Percentiles rank a stretch among this genome's conserved stretches.
These are phyloP conservation scores for Dorcoceras hygrometricum DNA, from an alignment of 257 asterid genomes.

Conservation along the genomic window DNA sequence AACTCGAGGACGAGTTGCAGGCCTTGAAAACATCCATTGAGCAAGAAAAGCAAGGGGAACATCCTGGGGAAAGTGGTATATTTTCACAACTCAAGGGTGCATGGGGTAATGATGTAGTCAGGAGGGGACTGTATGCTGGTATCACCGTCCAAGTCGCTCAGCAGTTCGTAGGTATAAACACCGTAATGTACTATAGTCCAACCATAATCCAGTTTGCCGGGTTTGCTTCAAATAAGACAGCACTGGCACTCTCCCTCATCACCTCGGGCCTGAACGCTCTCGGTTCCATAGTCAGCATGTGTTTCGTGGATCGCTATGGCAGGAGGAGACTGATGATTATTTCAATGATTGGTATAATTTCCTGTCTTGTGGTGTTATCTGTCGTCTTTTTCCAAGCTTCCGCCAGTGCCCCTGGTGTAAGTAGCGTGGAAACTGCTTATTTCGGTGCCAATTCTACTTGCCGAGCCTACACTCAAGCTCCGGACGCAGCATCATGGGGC, in stretches of 20 bases:
- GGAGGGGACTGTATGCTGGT: slow-evolving; percentile 37
- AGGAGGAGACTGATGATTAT: slow-evolving; percentile 39
- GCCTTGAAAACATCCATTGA: slow-evolving; percentile 13
- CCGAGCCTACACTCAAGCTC: slow-evolving; percentile 9
- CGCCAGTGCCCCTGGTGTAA: slow-evolving; percentile 13
- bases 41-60: slow-evolving; percentile 18
- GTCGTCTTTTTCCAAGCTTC: slow-evolving; percentile 26
- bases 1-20: slow-evolving; percentile 15
- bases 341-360: slow-evolving; percentile 36
- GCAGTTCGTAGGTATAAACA: neutral
- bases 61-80: slow-evolving; percentile 16
- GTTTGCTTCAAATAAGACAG: slow-evolving; percentile 36
- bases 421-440: slow-evolving; percentile 8
- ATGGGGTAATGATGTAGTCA: slow-evolving; percentile 24
- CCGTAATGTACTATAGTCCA: neutral
- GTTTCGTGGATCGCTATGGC: slow-evolving; percentile 38
- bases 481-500: slow-evolving; percentile 21
- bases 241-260: slow-evolving; percentile 34
- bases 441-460: slow-evolving; percentile 20
- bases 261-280: slow-evolving; percentile 39
- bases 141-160: slow-evolving; percentile 35
- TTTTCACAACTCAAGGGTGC: slow-evolving; percentile 25
- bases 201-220: slow-evolving; percentile 35
- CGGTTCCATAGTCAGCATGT: slow-evolving; percentile 37
- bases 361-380: slow-evolving; percentile 29